phyloP scores from a whole-genome alignment of 257 asterid genomes.

The Striga asiatica region DNA sequence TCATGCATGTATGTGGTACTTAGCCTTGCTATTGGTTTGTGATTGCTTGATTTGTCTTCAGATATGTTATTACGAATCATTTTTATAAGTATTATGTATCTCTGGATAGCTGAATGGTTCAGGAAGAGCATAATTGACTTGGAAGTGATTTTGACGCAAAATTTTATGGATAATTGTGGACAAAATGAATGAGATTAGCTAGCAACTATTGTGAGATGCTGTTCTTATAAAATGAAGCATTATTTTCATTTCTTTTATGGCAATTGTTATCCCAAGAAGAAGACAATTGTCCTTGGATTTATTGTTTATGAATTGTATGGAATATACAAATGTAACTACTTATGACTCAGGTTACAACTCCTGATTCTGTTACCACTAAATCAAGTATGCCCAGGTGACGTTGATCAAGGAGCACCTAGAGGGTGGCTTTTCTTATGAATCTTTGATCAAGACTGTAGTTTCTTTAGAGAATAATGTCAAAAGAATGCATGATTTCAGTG shows the following conservation, averaged over 20 bases:
- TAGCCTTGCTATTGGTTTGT: not conserved
- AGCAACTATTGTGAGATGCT: not conserved
- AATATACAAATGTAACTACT: not conserved
- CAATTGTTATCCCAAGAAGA: not conserved
- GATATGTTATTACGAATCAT: not conserved
- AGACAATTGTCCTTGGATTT: not conserved
- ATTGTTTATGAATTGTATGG: not conserved
- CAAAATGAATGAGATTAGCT: not conserved
- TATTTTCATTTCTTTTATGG: not conserved
- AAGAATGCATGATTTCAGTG: not conserved
- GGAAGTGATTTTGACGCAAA: not conserved
- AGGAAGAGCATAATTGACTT: not conserved
- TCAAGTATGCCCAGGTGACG: not conserved
- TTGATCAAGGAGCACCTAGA: conserved; percentile 4
- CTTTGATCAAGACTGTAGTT: not conserved
- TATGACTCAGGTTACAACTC: not conserved
- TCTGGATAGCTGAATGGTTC: not conserved
- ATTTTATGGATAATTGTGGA: not conserved
- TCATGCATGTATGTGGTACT: not conserved
- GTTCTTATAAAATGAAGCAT: not conserved
- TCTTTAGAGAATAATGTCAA: not conserved
- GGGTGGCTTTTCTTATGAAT: not conserved
- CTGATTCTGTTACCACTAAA: not conserved
- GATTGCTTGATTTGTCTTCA: not conserved
- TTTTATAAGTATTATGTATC: not conserved